A percentile compares a stretch with the other conserved stretches of the same genome.
phyloP scores from a whole-genome alignment of 345 rosid species.

The Eucalyptus camaldulensis region DNA sequence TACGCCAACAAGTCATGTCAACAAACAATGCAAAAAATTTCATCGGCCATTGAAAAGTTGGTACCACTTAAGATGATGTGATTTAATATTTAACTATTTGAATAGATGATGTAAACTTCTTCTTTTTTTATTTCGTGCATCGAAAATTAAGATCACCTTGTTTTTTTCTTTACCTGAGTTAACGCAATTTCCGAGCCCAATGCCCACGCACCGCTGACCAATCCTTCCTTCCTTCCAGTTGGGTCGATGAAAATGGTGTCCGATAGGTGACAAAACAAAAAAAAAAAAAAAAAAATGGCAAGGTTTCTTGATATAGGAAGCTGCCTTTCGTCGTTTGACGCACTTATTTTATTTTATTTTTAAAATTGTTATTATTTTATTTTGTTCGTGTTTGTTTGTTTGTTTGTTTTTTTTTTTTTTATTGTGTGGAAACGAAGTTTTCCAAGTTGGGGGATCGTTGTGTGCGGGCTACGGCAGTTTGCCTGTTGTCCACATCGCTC shows the following conservation, averaged over 20 bases:
- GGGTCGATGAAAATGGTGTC: not conserved
- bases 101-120: too few species aligned
- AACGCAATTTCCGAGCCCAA: too few species aligned
- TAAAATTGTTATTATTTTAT: too few species aligned
- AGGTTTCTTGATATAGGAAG: not conserved
- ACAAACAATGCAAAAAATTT: too few species aligned
- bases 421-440: not conserved
- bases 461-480: not conserved
- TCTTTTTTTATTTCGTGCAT: fast-evolving
- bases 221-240: not conserved
- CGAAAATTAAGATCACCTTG: not conserved
- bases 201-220: not conserved
- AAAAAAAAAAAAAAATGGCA: not conserved
- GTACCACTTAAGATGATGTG: not conserved
- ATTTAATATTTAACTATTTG: too few species aligned
- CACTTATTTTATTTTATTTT: not conserved
- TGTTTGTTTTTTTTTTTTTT: not conserved
- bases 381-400: not conserved
- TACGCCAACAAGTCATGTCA: not conserved
- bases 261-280: fast-evolving
- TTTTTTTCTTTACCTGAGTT: not conserved
- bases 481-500: too few species aligned
- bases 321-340: not conserved
- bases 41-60: not conserved
- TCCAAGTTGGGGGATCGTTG: not conserved